Percentiles rank a stretch among this genome's conserved stretches.
These are phyloP conservation scores for Sporothrix brunneoviolacea DNA, from an alignment of 2,329 filamentous ascomycete genomes.

Conservation along the genomic window DNA sequence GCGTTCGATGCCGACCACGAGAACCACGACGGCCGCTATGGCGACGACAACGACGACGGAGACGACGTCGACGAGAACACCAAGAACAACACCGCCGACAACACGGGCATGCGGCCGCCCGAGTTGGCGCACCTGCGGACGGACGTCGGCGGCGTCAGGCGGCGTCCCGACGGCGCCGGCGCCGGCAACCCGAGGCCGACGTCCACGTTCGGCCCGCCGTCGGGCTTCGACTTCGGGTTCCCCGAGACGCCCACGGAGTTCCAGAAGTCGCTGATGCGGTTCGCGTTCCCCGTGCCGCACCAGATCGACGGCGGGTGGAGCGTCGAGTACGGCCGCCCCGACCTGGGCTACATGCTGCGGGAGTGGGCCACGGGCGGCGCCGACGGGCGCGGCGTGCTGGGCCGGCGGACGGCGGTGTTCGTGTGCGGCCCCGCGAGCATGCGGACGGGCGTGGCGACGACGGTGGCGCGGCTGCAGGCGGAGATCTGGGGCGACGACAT, in stretches of 20 bases:
- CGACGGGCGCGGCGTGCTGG: slow-evolving; percentile 63
- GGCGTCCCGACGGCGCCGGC: background rate
- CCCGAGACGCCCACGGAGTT: slow-evolving; percentile 78
- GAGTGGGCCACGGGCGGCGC: slow-evolving; percentile 69
- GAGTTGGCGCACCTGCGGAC: slow-evolving; percentile 54
- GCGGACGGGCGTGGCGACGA: slow-evolving; percentile 80
- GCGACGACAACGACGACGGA: slow-evolving; percentile 13
- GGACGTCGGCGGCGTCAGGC: slow-evolving; percentile 29
- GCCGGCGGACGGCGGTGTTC: slow-evolving; percentile 78
- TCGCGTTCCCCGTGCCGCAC: slow-evolving; percentile 68
- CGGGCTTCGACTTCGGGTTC: slow-evolving; percentile 73
- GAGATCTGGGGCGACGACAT: slow-evolving; percentile 73
- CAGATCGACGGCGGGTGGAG: slow-evolving; percentile 75
- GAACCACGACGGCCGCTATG: slow-evolving; percentile 13
- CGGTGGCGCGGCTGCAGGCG: slow-evolving; percentile 74
- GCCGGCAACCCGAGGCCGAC: slow-evolving; percentile 36
- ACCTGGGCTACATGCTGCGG: slow-evolving; percentile 78
- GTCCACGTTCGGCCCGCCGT: slow-evolving; percentile 52
- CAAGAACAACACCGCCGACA: slow-evolving; percentile 7
- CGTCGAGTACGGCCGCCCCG: slow-evolving; percentile 85
- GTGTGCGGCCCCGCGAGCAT: slow-evolving; percentile 86
- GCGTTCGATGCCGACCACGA: slow-evolving; percentile 14
- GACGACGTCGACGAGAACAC: slow-evolving; percentile 12
- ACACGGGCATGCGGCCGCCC: slow-evolving; percentile 33
- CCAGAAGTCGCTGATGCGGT: slow-evolving; percentile 84